Percentiles rank a stretch among this genome's conserved stretches.
These are phyloP conservation scores for Cicer judaicum DNA, from an alignment of 306 rosid species.

Conservation along the genomic window DNA sequence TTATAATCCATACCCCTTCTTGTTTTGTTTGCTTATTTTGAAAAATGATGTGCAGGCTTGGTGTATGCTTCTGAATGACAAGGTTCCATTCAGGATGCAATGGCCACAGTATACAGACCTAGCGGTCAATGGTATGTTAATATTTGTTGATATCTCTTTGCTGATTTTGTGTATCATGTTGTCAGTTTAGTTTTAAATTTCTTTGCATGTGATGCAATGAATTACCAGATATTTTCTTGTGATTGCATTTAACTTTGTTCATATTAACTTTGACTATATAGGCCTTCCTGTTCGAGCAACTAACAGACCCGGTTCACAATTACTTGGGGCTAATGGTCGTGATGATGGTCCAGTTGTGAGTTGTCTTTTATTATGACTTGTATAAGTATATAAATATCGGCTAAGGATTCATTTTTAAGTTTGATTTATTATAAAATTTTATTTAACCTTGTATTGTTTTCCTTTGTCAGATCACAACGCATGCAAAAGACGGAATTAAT, in stretches of 20 bases:
- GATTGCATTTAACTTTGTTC: slow-evolving; percentile 15
- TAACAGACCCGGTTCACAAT: slow-evolving; percentile 90
- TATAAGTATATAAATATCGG: background rate
- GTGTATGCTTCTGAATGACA: slow-evolving; percentile 99
- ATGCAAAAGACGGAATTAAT: slow-evolving; percentile 83
- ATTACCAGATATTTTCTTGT: slow-evolving; percentile 9
- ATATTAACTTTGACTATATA: slow-evolving; percentile 42
- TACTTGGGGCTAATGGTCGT: slow-evolving; percentile 97
- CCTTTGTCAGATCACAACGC: slow-evolving; percentile 78
- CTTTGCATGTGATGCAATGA: slow-evolving; percentile 11
- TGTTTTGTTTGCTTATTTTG: slow-evolving; percentile 35
- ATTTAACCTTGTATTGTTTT: slow-evolving; percentile 36
- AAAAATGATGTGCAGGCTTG: slow-evolving; percentile 66
- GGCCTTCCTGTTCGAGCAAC: slow-evolving; percentile 89
- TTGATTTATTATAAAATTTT: slow-evolving; percentile 31
- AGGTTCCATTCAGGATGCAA: slow-evolving; percentile 97
- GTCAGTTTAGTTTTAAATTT: slow-evolving; percentile 28
- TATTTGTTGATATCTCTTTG: slow-evolving; percentile 2
- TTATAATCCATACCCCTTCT: slow-evolving; percentile 26
- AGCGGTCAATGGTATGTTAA: slow-evolving; percentile 82
- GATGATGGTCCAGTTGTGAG: slow-evolving; percentile 99
- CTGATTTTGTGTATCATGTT: slow-evolving; percentile 17
- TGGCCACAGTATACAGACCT: slow-evolving; percentile 97
- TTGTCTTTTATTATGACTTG: slow-evolving; percentile 28
- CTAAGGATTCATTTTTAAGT: slow-evolving; percentile 18